Evolutionary conservation across 2,329 filamentous ascomycete genomes (phyloP).

Genomic region (Fusarium annulatum): DNA sequence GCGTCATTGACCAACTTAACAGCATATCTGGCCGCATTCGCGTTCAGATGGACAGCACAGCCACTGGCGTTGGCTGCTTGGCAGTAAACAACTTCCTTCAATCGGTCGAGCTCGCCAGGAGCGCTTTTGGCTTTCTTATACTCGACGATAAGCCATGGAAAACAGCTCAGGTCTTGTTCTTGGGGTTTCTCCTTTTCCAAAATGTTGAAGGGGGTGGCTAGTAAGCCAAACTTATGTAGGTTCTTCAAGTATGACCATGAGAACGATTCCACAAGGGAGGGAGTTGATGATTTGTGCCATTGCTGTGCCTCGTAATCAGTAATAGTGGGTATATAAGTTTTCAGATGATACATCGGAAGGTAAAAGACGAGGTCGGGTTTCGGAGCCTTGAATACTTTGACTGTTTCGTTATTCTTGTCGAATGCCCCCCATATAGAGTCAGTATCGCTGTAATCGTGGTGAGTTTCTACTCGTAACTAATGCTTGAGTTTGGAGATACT

Average conservation of each 20-base stretch:
- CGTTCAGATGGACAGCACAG: constrained; percentile 29
- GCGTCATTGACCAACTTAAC: not conserved
- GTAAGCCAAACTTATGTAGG: not conserved
- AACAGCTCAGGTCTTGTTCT: not conserved
- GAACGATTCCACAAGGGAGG: not conserved
- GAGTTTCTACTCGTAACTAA: not conserved
- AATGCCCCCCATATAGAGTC: not conserved
- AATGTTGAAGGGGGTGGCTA: not conserved
- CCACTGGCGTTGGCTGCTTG: constrained; percentile 29
- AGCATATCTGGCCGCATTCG: constrained; percentile 3
- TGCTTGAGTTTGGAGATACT: not conserved
- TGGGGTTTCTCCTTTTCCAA: not conserved
- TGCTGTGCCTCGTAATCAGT: fast-evolving
- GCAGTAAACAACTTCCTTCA: not conserved
- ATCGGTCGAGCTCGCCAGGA: fast-evolving
- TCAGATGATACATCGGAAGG: not conserved
- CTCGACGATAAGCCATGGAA: not conserved
- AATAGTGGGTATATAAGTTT: fast-evolving
- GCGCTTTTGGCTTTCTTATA: not conserved
- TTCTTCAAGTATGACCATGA: not conserved
- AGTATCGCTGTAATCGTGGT: not conserved
- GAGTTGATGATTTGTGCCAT: not conserved
- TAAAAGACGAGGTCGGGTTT: not conserved
- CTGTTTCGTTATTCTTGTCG: fast-evolving
- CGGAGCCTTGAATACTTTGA: fast-evolving